A percentile compares a stretch with the other conserved stretches of the same genome.
Conservation (phyloP, 1,284 basidiomycete genomes). For the Ustilago tritici region DNA sequence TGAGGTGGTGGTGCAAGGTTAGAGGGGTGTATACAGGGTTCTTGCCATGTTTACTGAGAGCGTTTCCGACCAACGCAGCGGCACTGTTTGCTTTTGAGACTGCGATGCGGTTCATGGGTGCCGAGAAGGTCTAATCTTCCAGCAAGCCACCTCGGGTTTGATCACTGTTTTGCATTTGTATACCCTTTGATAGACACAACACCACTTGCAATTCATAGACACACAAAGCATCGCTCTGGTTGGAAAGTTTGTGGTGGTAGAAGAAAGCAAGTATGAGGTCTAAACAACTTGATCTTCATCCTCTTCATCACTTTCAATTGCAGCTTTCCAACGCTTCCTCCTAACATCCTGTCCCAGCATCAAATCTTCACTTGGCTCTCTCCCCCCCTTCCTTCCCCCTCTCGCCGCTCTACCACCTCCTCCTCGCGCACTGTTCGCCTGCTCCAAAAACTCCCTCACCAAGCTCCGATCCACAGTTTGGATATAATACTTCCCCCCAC, state of each 20-base stretch:
- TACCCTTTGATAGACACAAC: conserved; percentile 7
- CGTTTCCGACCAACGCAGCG: conserved; percentile 66
- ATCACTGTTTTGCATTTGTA: conserved; percentile 1
- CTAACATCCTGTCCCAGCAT: conserved; percentile 41
- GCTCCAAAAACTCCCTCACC: conserved; percentile 42
- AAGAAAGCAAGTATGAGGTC: no score
- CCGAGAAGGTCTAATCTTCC: conserved; percentile 44
- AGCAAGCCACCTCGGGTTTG: background rate
- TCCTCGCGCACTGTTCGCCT: background rate
- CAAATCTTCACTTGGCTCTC: conserved; percentile 17
- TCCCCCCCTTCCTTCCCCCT: background rate
- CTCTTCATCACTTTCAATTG: conserved; percentile 29
- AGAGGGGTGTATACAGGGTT: conserved; percentile 61
- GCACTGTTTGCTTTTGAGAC: conserved; percentile 66
- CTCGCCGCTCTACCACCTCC: background rate
- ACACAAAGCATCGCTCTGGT: no score
- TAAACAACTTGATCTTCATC: conserved; percentile 13
- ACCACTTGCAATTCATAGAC: background rate
- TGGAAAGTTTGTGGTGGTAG: no score
- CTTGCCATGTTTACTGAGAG: conserved; percentile 59
- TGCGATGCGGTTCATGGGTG: conserved; percentile 63
- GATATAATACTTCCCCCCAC: conserved; percentile 67
- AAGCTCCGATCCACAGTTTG: conserved; percentile 56
- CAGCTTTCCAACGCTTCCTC: conserved; percentile 40
- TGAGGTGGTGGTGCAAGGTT: conserved; percentile 19